phyloP scores from a whole-genome alignment of 163 green algal species.

The Trebouxia gelatinosa region DNA sequence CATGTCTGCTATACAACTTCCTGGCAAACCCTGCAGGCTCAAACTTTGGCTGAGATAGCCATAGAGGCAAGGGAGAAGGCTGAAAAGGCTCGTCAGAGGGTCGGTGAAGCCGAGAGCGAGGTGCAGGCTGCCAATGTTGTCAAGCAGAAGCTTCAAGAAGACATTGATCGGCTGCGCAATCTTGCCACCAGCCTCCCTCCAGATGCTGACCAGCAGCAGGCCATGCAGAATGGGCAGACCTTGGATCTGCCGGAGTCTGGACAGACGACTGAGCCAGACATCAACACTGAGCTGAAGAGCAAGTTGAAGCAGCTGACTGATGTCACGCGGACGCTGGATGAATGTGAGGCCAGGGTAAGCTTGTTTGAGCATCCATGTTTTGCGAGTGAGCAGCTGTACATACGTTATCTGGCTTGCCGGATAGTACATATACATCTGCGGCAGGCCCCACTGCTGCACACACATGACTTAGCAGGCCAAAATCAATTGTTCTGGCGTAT shows the following conservation, averaged over 20 bases:
- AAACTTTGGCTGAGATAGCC: slow-evolving; percentile 58
- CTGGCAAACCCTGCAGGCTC: slow-evolving; percentile 40
- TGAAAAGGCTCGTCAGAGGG: not conserved
- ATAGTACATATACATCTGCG: no score
- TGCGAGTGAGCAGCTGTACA: no score
- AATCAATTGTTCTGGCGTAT: no score
- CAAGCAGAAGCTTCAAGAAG: slow-evolving; percentile 15
- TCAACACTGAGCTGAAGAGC: slow-evolving; percentile 43
- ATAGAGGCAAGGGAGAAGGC: slow-evolving; percentile 47
- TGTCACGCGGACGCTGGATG: slow-evolving; percentile 3
- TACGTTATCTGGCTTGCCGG: no score
- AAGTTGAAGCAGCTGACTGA: slow-evolving; percentile 33
- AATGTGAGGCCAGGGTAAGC: slow-evolving; percentile 43
- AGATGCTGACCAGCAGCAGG: not conserved
- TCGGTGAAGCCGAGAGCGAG: slow-evolving; percentile 5
- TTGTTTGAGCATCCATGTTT: no score
- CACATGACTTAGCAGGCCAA: no score
- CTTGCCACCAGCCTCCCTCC: not conserved
- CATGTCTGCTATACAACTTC: slow-evolving; percentile 4
- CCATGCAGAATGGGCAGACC: slow-evolving; percentile 3
- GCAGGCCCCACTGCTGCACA: no score
- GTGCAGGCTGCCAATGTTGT: slow-evolving; percentile 3
- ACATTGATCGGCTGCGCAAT: slow-evolving; percentile 17
- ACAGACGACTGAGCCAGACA: slow-evolving; percentile 14
- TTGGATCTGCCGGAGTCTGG: slow-evolving; percentile 25